These are phyloP conservation scores for Oryza punctata DNA, from an alignment of 176 grass and related monocot genomes.

Conservation along the genomic window DNA sequence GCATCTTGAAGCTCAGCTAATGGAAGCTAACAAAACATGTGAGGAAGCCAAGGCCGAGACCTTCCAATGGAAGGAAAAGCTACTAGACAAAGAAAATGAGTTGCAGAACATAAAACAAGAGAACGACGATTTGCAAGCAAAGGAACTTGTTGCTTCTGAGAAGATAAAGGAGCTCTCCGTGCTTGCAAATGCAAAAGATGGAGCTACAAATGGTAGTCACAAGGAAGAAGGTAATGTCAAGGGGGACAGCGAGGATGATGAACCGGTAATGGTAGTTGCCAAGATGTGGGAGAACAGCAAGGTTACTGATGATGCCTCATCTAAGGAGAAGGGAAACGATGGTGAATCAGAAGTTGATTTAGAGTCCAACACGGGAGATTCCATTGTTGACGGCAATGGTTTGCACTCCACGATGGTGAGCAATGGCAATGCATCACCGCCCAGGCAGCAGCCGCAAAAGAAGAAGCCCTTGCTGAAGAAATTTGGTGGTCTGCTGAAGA, in stretches of 20 bases:
- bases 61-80: constrained; percentile 63
- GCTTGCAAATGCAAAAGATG: constrained; percentile 48
- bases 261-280: constrained; percentile 48
- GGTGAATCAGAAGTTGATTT: constrained; percentile 53
- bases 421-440: constrained; percentile 42
- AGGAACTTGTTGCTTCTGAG: constrained; percentile 51
- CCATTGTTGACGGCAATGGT: constrained; percentile 42
- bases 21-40: constrained; percentile 50
- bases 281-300: constrained; percentile 70
- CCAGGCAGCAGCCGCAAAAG: constrained; percentile 69
- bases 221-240: constrained; percentile 54
- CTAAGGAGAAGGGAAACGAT: constrained; percentile 54
- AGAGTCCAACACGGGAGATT: constrained; percentile 58
- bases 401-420: constrained; percentile 28
- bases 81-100: constrained; percentile 79
- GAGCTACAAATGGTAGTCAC: constrained; percentile 39
- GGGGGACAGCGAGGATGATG: constrained; percentile 40
- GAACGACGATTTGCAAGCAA: constrained; percentile 64
- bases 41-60: constrained; percentile 61
- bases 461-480: constrained; percentile 82
- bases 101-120: constrained; percentile 67
- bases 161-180: constrained; percentile 61
- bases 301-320: constrained; percentile 44
- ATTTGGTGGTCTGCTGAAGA: constrained; percentile 85
- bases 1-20: constrained; percentile 63